Base-by-base conservation (phyloP, 2,329 filamentous ascomycete species). In the Alternaria triticina region DNA sequence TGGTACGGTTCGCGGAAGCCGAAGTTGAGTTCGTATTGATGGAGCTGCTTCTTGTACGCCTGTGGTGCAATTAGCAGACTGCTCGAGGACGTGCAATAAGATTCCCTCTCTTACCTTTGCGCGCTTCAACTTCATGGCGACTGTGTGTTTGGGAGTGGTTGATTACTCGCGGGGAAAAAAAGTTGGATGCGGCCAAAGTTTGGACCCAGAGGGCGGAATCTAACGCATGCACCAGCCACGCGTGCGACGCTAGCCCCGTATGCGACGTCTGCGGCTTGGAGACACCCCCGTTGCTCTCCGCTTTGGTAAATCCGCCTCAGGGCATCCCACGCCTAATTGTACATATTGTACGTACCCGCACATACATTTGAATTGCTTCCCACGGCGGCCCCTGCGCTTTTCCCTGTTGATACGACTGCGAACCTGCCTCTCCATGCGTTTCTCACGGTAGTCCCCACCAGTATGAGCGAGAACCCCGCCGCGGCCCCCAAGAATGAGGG, bases 1-100 rank as follows among this genome's bases (percentile, higher is more conserved):
- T 98, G 96, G 82, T 97, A 98, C 11, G 96, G 94, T 82, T 96
- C 92, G 71, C 94, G 92, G 80, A 97, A 97, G 64, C 91, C 91
- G 78, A 97, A 97, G 64, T 89, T 90, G 79, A 95, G 87, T 77
- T 90, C 89, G 86, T 94, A 97, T 77, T 95, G 91, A 82, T 93
- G 90, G 90, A 99, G 96, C 75, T 97, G 89, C 89, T 97, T 97
- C 77, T 90, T 88, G 80, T 93, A 94, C 74, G 91, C 89, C 81
- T 92, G 90, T 45, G 84, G 91, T 91, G 52, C 7, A 12, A 45
- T 65, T 28, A 69, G 57, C 12, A 11, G 3, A 25, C 20, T 20
- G 6, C 5, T 20, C 17, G 11, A 3, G 30, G 30, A 20, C 13
- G 5, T 15, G 10, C 6, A 6, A 30, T 3, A n/a, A 6, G 13